Evolutionary conservation across 176 grass and related monocot genomes (phyloP).

Genomic region (Thinopyrum elongatum): DNA sequence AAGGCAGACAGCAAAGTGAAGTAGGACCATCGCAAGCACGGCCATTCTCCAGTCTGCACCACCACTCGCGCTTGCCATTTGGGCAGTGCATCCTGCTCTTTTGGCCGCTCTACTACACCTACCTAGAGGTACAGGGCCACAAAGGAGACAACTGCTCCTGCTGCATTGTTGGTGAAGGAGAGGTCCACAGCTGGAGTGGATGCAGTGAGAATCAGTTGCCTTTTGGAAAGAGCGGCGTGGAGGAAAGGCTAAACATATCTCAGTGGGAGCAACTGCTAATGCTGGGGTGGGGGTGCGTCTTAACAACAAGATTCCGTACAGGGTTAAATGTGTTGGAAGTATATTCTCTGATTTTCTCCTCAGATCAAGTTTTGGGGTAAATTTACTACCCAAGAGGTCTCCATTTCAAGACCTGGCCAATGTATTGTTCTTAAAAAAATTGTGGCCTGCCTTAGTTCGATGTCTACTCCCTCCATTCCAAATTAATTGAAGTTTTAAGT

Average conservation of each 20-base stretch:
- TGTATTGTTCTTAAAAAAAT: background rate
- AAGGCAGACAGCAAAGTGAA: background rate
- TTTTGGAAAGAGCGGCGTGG: conserved; percentile 19
- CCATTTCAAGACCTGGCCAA: background rate
- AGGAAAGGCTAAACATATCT: conserved; percentile 24
- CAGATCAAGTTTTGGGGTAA: background rate
- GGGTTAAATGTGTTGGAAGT: background rate
- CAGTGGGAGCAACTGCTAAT: conserved; percentile 25
- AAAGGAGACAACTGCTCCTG: background rate
- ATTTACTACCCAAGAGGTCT: background rate
- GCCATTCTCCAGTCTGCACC: conserved; percentile 9
- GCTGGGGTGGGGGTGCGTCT: background rate
- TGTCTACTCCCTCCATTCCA: too few relatives aligned
- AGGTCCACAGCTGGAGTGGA: conserved; percentile 25
- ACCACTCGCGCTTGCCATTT: conserved; percentile 19
- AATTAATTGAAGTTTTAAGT: too few relatives aligned
- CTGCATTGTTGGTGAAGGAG: conserved; percentile 1
- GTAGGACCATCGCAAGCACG: conserved; percentile 29
- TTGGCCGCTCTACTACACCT: conserved; percentile 27
- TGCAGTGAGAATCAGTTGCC: background rate
- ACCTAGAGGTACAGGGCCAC: background rate
- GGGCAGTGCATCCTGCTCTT: conserved; percentile 9
- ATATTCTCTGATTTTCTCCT: background rate
- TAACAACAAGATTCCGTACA: conserved; percentile 14
- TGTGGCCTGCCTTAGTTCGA: background rate